A percentile compares a stretch with the other conserved stretches of the same genome.
Conservation (phyloP, 306 rosid genomes). For the Cicer chorassanicum region DNA sequence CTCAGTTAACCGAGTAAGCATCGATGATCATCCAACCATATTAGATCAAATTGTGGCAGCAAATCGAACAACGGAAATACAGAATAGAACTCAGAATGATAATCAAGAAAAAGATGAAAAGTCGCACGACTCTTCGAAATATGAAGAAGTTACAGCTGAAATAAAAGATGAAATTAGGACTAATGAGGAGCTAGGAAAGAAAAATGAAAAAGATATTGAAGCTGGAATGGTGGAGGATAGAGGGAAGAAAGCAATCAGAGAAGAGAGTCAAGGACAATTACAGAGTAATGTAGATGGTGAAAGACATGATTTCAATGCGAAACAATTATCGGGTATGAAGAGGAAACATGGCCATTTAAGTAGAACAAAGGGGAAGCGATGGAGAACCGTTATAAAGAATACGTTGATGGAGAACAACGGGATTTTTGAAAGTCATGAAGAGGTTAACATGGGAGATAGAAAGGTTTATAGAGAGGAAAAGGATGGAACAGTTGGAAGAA, state of each 20-base stretch:
- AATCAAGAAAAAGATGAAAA: slow-evolving; percentile 34
- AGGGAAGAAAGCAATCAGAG: slow-evolving; percentile 33
- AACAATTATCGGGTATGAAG: slow-evolving; percentile 33
- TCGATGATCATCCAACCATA: slow-evolving; percentile 48
- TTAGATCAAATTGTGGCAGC: slow-evolving; percentile 36
- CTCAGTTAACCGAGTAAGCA: slow-evolving; percentile 45
- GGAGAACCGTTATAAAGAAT: slow-evolving; percentile 54
- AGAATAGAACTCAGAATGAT: slow-evolving; percentile 33
- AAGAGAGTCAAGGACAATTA: slow-evolving; percentile 31
- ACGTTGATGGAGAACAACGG: slow-evolving; percentile 48
- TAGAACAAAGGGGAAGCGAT: slow-evolving; percentile 51
- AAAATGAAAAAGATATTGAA: slow-evolving; percentile 16
- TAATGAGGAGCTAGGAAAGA: slow-evolving; percentile 37
- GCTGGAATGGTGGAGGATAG: slow-evolving; percentile 33
- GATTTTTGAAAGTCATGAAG: slow-evolving; percentile 39
- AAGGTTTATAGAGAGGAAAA: slow-evolving; percentile 45
- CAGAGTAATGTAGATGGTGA: slow-evolving; percentile 36
- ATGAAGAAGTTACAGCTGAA: slow-evolving; percentile 34
- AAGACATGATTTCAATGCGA: slow-evolving; percentile 32
- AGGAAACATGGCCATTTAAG: slow-evolving; percentile 48
- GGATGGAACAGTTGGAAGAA: slow-evolving; percentile 35
- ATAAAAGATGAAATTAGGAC: slow-evolving; percentile 34
- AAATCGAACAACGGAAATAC: slow-evolving; percentile 40
- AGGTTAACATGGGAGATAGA: slow-evolving; percentile 35
- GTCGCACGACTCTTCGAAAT: not conserved